Conservation (phyloP, 352 stramenopile species). For the Phytopythium vexans region DNA sequence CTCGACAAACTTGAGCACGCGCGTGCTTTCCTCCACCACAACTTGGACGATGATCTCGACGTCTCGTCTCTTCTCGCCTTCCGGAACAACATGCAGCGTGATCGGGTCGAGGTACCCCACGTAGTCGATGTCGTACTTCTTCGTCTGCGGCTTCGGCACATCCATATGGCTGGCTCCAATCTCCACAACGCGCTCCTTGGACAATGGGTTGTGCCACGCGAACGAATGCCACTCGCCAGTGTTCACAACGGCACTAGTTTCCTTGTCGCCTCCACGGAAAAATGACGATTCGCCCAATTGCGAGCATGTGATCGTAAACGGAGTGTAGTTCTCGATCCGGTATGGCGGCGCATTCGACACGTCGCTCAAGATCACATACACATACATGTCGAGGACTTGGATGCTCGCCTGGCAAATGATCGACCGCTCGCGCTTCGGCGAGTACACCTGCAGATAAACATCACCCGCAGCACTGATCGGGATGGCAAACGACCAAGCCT, state of each 20-base stretch:
- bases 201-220: constrained; percentile 80
- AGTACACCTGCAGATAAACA: constrained; percentile 81
- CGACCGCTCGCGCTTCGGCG: constrained; percentile 58
- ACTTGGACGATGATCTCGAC: constrained; percentile 77
- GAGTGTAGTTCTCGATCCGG: constrained; percentile 88
- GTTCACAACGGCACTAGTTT: constrained; percentile 47
- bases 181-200: constrained; percentile 82
- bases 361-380: constrained; percentile 85
- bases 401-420: constrained; percentile 84
- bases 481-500: constrained; percentile 79
- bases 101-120: constrained; percentile 76
- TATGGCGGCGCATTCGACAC: constrained; percentile 78
- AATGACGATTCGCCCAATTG: constrained; percentile 68
- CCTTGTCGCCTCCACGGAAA: constrained; percentile 57
- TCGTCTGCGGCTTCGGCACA: constrained; percentile 48
- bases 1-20: constrained; percentile 77
- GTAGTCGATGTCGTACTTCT: constrained; percentile 82
- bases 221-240: constrained; percentile 75
- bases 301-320: constrained; percentile 70
- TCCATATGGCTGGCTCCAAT: constrained; percentile 55
- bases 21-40: constrained; percentile 73
- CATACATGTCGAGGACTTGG: constrained; percentile 87
- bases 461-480: constrained; percentile 76
- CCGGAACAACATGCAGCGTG: constrained; percentile 44
- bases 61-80: constrained; percentile 41